Evolutionary conservation across 148 eudicot genomes (phyloP), one percentile per base, ranked within the genome.

Genomic region (Suaeda aralocaspica): DNA sequence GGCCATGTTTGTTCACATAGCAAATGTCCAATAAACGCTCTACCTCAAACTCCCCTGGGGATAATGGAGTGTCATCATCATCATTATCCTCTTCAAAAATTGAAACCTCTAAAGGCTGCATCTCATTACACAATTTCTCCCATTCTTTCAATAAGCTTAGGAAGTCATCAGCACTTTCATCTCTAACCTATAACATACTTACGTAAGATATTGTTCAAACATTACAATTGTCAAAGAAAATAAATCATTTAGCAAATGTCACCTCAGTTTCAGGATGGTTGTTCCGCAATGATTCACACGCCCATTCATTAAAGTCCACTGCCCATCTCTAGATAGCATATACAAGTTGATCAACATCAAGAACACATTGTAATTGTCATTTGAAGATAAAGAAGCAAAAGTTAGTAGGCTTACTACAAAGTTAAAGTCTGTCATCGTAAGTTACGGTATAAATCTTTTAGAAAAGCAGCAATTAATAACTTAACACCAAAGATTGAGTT

Each of bases 221-320:
- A 3, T 4, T 24, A 21, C 18, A 19, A 2, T 57, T 13, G 1
- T 36, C 7, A 15, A n/a, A 9, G 52, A 6, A 24, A 24, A 22
- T 2, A 18, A 31, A 61, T 49, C 33, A 16, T 0, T 9, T 0
- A 67, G 0, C 26, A 10, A 44, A 29, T 11, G 14, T 44, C 56
- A 70, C 74, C 74, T 71, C 33, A 18, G 74, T 49, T 71, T 71
- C 74, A 33, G 74, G 74, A 62, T 71, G 74, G 36, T 71, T 71
- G 21, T 34, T 61, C 59, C 68, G 49, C 9, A 71, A 45, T 34
- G 67, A 46, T 36, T 71, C 67, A 31, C 74, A 71, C 5, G 74
- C 74, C 31, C 61, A 18, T 9, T 24, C 15, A 29, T 71, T 71
- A 22, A 61, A 4, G 31, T 71, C 74, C 24, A 71, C 74, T 0